Evolutionary conservation across 768 basidiomycete species (phyloP), one percentile per base, ranked within the genome.

Genomic region (button mushroom (Agaricus bisporus)): DNA sequence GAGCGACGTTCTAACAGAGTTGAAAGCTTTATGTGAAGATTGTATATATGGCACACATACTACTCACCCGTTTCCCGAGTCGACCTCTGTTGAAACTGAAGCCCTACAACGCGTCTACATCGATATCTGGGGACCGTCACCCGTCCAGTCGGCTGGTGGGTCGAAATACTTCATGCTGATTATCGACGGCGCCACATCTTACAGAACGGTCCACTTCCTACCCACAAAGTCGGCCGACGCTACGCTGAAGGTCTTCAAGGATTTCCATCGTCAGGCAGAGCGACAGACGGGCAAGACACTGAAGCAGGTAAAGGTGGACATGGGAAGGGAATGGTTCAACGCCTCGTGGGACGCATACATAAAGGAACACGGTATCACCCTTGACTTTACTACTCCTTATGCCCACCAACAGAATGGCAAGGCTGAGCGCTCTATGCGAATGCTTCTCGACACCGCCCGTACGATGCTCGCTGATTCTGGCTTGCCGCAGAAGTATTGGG

Each of bases 401-500:
- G 62, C 66, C 0, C 68, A 66, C 1, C 39, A 63, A 2, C 62
- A 66, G 36, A 72, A 73, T 41, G 67, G 70, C 0, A 54, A 63
- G 0, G 67, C 61, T 0, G 67, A 74, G 47, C 59, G 61, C 0
- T 47, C 53, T 2, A 70, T 68, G 42, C 44, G 59, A 0, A 67
- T 64, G 1, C 55, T 70, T 3, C 39, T 67, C 8, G 64, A 69
- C 3, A 39, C 58, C 2, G 60, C 56, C 0, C 51, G 65, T 0
- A 54, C 59, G 1, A 56, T 70, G 48, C 52, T 70, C 0, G 20
- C 49, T 0, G 65, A 64, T 10, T 47, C 58, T 0, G 51, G 60
- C 2, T 48, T 71, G 12, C 62, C 64, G 0, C 44, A 54, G 28
- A 49, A 37, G 10, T 54, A 48, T 18, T 63, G 60, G 60, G 62